Base-by-base conservation (phyloP, 306 rosid genomes). In the Malus asiatica region DNA sequence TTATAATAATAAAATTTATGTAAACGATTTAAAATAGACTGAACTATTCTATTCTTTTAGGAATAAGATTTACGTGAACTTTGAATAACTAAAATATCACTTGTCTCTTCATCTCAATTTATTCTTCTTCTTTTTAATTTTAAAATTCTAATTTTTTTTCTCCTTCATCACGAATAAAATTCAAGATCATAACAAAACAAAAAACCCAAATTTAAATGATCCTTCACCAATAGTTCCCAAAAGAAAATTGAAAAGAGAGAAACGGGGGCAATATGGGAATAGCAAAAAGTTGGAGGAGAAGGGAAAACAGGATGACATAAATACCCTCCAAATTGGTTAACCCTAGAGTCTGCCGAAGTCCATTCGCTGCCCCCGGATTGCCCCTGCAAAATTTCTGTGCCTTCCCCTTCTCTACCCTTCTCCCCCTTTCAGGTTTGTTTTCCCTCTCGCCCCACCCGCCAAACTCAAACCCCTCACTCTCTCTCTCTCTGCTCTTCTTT, bases 321-420 rank as follows among this genome's bases (percentile, higher is more conserved):
- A 76, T 76, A 72, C 81, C 86, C 83, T 72, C 29, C 19, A 73
- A 79, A 79, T 63, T 68, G 78, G 25, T 14, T 23, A 76, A 76
- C 74, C 80, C 86, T 82, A 82, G 65, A 62, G 62, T 29, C 70
- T 74, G 55, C 70, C 60, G 45, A 29, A 74, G 59, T 48, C 77
- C 19, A 27, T 45, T 61, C 70, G 69, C 32, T 74, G 70, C 77
- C 77, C 77, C 55, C 48, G 68, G 55, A 14, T 65, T 74, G 77
- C 77, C 77, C 77, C 77, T 58, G 68, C 76, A 58, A 48, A 81
- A 42, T 78, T 76, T 81, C 75, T 33, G 40, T 18, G 35, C 80
- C 80, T 69, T 77, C 82, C 58, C 64, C 74, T 38, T 69, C 82
- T 53, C 61, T 85, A 63, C 84, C 84, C 89, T 70, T 82, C 70